phyloP scores from a whole-genome alignment of 495 filamentous ascomycete species.

The Immersiella caudata region DNA sequence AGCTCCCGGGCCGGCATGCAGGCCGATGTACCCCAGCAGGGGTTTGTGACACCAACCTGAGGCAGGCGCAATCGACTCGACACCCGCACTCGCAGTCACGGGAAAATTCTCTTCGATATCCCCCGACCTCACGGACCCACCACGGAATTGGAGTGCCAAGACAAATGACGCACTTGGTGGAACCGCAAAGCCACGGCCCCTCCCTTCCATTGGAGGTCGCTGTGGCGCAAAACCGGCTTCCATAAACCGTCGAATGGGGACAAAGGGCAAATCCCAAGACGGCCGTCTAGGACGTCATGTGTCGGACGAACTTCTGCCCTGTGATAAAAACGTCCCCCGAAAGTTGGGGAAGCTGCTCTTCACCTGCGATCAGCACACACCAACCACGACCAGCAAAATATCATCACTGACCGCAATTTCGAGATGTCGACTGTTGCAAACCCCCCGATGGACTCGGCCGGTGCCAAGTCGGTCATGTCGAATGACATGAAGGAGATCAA shows the following conservation, averaged over 20 bases:
- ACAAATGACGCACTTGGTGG: neutral
- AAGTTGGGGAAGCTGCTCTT: neutral
- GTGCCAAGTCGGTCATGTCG: conserved; percentile 42
- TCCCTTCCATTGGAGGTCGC: neutral
- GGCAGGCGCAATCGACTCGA: no score
- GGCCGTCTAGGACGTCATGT: neutral
- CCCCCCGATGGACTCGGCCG: conserved; percentile 36
- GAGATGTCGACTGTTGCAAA: neutral
- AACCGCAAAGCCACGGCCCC: neutral
- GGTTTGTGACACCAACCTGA: no score
- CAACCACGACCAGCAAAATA: neutral
- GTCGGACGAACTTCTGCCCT: neutral
- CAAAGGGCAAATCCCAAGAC: neutral
- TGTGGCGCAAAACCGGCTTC: neutral
- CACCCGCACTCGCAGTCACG: no score
- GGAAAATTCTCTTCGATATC: no score
- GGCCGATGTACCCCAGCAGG: no score
- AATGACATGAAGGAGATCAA: conserved; percentile 45
- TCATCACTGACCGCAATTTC: neutral
- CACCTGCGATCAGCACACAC: neutral
- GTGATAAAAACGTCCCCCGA: neutral
- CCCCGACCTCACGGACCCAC: no score
- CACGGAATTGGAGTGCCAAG: no score
- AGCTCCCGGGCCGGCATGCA: no score
- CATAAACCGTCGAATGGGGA: neutral